These are phyloP conservation scores for Phytophthora citricola DNA, from an alignment of 352 stramenopile genomes.

Conservation along the genomic window DNA sequence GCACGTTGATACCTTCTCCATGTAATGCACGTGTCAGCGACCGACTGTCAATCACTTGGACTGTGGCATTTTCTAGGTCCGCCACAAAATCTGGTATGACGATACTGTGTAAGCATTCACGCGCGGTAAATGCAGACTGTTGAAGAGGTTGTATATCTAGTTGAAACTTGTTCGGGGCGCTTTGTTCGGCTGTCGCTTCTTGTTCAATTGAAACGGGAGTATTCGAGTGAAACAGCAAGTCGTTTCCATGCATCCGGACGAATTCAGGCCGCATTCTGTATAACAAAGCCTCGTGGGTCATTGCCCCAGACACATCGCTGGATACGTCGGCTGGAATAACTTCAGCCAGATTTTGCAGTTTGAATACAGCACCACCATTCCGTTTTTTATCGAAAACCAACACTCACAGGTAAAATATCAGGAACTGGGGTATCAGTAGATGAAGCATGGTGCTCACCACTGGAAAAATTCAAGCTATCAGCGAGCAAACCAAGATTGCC, in stretches of 20 bases:
- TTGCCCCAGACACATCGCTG: conserved; percentile 13
- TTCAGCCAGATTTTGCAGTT: conserved; percentile 40
- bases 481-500: conserved; percentile 43
- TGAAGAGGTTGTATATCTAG: conserved; percentile 47
- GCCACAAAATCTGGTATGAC: conserved; percentile 58
- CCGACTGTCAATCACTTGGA: conserved; percentile 44
- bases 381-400: conserved; percentile 16
- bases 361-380: conserved; percentile 9
- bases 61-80: conserved; percentile 40
- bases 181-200: background rate
- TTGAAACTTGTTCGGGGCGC: conserved; percentile 9
- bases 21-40: conserved; percentile 56
- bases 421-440: conserved; percentile 1
- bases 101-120: conserved; percentile 46
- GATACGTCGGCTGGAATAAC: conserved; percentile 44
- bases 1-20: conserved; percentile 59
- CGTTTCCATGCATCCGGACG: conserved; percentile 42
- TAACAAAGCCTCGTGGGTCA: conserved; percentile 18
- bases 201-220: conserved; percentile 19
- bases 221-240: conserved; percentile 49
- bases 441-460: conserved; percentile 5
- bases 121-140: conserved; percentile 40
- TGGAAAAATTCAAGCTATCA: conserved; percentile 28
- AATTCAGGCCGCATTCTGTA: conserved; percentile 65
- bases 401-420: conserved; percentile 27